These are phyloP conservation scores for Zymoseptoria tritici DNA, from an alignment of 2,329 filamentous ascomycete species.

Conservation along the genomic window DNA sequence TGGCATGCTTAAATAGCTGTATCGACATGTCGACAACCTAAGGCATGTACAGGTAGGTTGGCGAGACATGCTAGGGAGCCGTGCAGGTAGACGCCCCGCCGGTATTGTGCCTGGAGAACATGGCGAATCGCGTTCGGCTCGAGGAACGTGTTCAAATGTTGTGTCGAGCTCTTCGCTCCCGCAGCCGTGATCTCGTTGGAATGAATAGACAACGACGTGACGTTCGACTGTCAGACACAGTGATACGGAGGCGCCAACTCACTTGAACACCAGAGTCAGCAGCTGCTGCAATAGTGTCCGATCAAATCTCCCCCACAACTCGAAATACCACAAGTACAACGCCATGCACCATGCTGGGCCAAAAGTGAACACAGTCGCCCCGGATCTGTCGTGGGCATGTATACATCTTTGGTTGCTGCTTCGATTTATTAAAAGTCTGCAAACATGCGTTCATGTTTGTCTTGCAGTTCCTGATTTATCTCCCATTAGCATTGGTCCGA, in stretches of 20 bases:
- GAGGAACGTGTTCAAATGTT: neutral
- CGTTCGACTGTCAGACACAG: neutral
- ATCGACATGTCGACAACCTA: too few species aligned
- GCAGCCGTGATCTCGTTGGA: neutral
- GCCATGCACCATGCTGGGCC: conserved; percentile 14
- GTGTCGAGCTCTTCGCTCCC: neutral
- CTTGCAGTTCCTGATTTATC: conserved; percentile 48
- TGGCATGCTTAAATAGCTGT: too few species aligned
- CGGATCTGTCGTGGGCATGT: conserved; percentile 1
- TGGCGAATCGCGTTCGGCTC: too few species aligned
- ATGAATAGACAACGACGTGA: neutral
- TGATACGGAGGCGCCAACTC: too few species aligned
- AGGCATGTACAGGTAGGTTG: neutral
- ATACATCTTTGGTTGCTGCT: neutral
- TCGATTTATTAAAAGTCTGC: conserved; percentile 53
- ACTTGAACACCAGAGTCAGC: neutral
- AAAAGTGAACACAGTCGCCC: conserved; percentile 10
- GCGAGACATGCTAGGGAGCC: neutral
- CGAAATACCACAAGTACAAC: conserved; percentile 1
- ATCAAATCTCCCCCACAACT: neutral
- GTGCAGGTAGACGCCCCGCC: too few species aligned
- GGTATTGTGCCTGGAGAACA: too few species aligned
- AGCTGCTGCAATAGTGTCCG: neutral
- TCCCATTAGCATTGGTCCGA: neutral
- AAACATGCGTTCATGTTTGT: conserved; percentile 65